Conservation (phyloP, 345 rosid species). For the Melaleuca alternifolia region DNA sequence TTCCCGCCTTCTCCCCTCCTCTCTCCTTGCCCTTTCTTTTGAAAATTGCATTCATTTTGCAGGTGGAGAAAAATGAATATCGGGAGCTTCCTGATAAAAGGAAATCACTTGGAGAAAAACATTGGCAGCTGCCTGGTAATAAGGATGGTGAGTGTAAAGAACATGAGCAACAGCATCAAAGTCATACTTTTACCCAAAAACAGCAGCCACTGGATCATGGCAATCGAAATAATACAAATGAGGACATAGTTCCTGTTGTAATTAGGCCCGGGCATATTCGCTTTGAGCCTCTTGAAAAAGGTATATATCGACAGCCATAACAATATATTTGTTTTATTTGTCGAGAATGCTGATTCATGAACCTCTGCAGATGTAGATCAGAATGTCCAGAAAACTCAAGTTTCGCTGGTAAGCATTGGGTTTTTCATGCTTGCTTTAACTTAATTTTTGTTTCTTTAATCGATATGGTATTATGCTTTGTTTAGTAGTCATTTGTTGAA, state of each 20-base stretch:
- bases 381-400: constrained; percentile 26
- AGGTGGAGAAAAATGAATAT: not conserved
- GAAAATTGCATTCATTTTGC: not conserved
- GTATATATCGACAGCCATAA: constrained; percentile 6
- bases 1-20: not conserved
- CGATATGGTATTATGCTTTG: not conserved
- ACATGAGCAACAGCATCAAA: constrained; percentile 8
- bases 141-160: constrained; percentile 12
- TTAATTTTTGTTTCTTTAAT: not conserved
- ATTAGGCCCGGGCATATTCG: constrained; percentile 95
- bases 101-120: not conserved
- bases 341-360: not conserved
- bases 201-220: constrained; percentile 3
- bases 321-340: not conserved
- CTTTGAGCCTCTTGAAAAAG: constrained; percentile 55
- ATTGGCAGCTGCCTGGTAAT: not conserved
- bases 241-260: constrained; percentile 54
- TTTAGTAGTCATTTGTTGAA: not conserved
- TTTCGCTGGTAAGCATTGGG: constrained; percentile 37
- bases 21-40: not conserved
- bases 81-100: not conserved
- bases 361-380: constrained; percentile 37
- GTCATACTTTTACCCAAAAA: not conserved
- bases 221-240: constrained; percentile 24
- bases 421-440: not conserved